Percentiles rank a stretch among this genome's conserved stretches.
Evolutionary conservation across 257 asterid genomes (phyloP).

Genomic region (Plantago elongata): DNA sequence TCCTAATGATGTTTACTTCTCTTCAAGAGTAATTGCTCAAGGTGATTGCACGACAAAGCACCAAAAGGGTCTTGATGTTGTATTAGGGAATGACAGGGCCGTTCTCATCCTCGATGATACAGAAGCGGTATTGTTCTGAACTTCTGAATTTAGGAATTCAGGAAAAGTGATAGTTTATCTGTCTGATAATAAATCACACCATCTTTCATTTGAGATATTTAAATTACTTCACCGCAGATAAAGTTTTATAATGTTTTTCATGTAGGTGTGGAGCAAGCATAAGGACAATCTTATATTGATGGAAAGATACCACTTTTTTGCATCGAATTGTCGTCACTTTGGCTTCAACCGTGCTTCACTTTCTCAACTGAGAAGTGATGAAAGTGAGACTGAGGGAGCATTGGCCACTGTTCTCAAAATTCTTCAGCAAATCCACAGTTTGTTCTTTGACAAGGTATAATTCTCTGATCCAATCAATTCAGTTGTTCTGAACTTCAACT

Average conservation of each 20-base stretch:
- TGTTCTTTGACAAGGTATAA: slow-evolving; percentile 55
- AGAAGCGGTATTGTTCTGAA: slow-evolving; percentile 52
- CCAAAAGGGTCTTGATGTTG: slow-evolving; percentile 91
- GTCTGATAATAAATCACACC: neutral
- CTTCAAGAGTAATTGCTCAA: slow-evolving; percentile 82
- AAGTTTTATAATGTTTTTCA: slow-evolving; percentile 4
- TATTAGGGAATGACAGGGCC: slow-evolving; percentile 81
- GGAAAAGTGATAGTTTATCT: neutral
- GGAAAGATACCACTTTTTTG: slow-evolving; percentile 88
- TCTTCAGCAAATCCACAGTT: slow-evolving; percentile 55
- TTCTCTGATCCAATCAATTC: neutral
- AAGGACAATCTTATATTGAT: slow-evolving; percentile 76
- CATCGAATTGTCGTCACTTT: slow-evolving; percentile 77
- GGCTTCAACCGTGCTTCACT: slow-evolving; percentile 62
- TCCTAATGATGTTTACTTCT: slow-evolving; percentile 61
- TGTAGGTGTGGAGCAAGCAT: slow-evolving; percentile 83
- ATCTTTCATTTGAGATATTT: neutral
- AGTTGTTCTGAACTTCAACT: slow-evolving; percentile 5
- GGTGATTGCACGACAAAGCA: slow-evolving; percentile 73
- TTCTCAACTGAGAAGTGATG: slow-evolving; percentile 59
- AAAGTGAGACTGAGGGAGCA: slow-evolving; percentile 84
- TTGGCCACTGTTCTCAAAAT: slow-evolving; percentile 64
- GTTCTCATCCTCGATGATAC: slow-evolving; percentile 94
- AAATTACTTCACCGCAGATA: neutral
- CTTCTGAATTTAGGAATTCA: slow-evolving; percentile 5